Percentiles rank a stretch among this genome's conserved stretches.
These are phyloP conservation scores for Backusella psychrophila DNA, from an alignment of 192 early-diverging fungal genomes.

Conservation along the genomic window DNA sequence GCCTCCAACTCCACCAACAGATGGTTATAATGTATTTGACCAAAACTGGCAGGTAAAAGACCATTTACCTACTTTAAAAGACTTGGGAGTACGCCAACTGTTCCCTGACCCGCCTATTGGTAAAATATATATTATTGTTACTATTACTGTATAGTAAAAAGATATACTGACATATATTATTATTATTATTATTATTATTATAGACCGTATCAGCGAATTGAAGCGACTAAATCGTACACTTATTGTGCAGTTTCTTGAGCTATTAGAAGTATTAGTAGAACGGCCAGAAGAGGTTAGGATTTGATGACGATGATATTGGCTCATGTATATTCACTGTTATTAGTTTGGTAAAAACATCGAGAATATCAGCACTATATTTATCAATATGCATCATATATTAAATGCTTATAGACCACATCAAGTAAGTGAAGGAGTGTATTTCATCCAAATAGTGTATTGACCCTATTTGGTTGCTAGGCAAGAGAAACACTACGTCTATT, in stretches of 20 bases:
- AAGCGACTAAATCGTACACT: slow-evolving; percentile 61
- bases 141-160: neutral
- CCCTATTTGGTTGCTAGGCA: slow-evolving; percentile 26
- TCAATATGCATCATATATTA: slow-evolving; percentile 83
- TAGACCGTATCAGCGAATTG: slow-evolving; percentile 66
- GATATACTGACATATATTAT: neutral
- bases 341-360: slow-evolving; percentile 61
- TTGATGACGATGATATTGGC: slow-evolving; percentile 1
- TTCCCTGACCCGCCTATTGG: slow-evolving; percentile 56
- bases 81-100: slow-evolving; percentile 64
- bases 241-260: slow-evolving; percentile 67
- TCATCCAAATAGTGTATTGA: neutral
- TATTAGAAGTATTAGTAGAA: slow-evolving; percentile 59
- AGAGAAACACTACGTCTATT: slow-evolving; percentile 65
- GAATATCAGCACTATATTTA: slow-evolving; percentile 65
- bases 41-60: slow-evolving; percentile 57
- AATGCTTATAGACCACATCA: slow-evolving; percentile 83
- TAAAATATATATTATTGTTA: neutral
- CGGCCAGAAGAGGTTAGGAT: slow-evolving; percentile 48
- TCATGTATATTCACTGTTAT: too few relatives aligned
- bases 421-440: slow-evolving; percentile 29
- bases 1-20: slow-evolving; percentile 57
- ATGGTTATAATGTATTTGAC: slow-evolving; percentile 63
- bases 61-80: slow-evolving; percentile 40
- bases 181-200: neutral